phyloP scores from a whole-genome alignment of 2,329 filamentous ascomycete genomes.

The Trichophyton rubrum region DNA sequence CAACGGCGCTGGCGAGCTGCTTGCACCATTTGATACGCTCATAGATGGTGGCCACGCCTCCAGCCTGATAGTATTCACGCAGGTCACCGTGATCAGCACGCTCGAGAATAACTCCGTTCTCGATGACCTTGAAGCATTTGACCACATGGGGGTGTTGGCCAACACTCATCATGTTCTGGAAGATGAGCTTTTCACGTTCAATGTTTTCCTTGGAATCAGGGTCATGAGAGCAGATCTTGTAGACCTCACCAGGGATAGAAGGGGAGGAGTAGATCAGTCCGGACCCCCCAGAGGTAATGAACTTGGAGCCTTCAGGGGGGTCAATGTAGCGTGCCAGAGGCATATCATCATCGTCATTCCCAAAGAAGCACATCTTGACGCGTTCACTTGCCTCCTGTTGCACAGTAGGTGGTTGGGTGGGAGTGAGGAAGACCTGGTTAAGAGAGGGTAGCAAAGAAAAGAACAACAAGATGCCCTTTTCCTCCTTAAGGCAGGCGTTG shows the following conservation, averaged over 20 bases:
- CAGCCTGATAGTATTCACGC: constrained; percentile 2
- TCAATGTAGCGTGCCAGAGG: constrained; percentile 1
- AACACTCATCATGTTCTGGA: neutral
- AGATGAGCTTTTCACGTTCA: constrained; percentile 2
- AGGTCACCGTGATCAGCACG: constrained; percentile 7
- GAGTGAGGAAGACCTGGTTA: neutral
- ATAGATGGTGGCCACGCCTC: constrained; percentile 1
- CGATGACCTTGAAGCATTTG: neutral
- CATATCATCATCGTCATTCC: neutral
- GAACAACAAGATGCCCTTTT: neutral
- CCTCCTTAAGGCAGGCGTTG: neutral
- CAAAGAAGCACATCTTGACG: constrained; percentile 1
- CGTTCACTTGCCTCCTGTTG: neutral
- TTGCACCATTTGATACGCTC: constrained; percentile 7
- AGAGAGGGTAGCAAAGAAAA: neutral
- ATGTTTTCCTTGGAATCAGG: constrained; percentile 6
- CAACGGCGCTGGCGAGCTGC: constrained; percentile 6
- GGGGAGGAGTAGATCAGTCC: neutral
- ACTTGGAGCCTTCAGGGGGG: constrained; percentile 1
- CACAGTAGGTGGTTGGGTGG: neutral
- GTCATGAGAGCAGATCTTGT: constrained; percentile 4
- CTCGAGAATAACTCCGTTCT: constrained; percentile 5
- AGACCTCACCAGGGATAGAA: neutral
- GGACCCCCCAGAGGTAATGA: constrained; percentile 1
- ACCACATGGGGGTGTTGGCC: constrained; percentile 6